Conservation (phyloP, 2,329 filamentous ascomycete genomes). For the Pochonia chlamydosporia region DNA sequence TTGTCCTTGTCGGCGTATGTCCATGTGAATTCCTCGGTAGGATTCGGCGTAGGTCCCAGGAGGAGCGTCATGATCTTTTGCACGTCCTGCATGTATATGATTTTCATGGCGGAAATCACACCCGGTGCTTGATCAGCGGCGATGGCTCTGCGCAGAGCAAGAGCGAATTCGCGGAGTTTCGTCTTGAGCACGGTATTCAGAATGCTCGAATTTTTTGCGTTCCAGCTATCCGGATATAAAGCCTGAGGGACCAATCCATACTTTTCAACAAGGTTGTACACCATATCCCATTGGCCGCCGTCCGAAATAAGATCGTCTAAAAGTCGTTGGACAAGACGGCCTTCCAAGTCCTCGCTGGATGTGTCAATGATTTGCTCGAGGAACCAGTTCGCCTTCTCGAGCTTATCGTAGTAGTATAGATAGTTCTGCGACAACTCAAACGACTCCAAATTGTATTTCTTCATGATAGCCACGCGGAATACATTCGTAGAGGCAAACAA, state of each 20-base stretch:
- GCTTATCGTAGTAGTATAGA: slow-evolving; percentile 90
- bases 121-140: slow-evolving; percentile 21
- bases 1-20: slow-evolving; percentile 67
- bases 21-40: slow-evolving; percentile 70
- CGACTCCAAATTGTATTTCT: slow-evolving; percentile 67
- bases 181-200: slow-evolving; percentile 74
- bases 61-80: slow-evolving; percentile 77
- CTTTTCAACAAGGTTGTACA: slow-evolving; percentile 77
- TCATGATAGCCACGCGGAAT: slow-evolving; percentile 83
- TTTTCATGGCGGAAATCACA: slow-evolving; percentile 50
- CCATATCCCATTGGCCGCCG: slow-evolving; percentile 91
- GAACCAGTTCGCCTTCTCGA: slow-evolving; percentile 88
- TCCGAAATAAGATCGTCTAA: slow-evolving; percentile 66
- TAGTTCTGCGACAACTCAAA: slow-evolving; percentile 88
- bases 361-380: slow-evolving; percentile 79
- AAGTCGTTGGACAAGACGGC: slow-evolving; percentile 65
- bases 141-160: slow-evolving; percentile 60
- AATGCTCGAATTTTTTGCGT: slow-evolving; percentile 62
- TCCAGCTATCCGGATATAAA: slow-evolving; percentile 78
- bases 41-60: slow-evolving; percentile 70
- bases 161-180: slow-evolving; percentile 79
- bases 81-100: slow-evolving; percentile 72
- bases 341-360: slow-evolving; percentile 61
- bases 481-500: slow-evolving; percentile 89
- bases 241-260: slow-evolving; percentile 82